Evolutionary conservation across 164 flowering plant species (phyloP).

Genomic region (Magnolia kwangsiensis): DNA sequence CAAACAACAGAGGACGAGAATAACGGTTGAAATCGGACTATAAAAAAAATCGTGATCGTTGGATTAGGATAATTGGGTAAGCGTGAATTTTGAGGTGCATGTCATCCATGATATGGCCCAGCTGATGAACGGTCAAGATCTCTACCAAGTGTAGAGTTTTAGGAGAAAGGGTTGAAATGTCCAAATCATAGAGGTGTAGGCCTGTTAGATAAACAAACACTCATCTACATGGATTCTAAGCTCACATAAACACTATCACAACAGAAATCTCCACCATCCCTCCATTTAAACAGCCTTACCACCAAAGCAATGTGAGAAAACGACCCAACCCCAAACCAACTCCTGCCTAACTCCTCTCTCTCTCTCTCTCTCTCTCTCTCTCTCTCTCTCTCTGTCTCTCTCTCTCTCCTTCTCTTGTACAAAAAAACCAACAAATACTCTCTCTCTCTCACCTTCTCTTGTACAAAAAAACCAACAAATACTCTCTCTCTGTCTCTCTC

Average conservation of each 20-base stretch:
- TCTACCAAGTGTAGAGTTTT: too few species aligned
- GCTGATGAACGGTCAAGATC: too few species aligned
- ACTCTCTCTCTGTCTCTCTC: too few species aligned
- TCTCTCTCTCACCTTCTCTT: not conserved
- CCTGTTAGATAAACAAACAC: not conserved
- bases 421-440: not conserved
- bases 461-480: too few species aligned
- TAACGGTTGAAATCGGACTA: too few species aligned
- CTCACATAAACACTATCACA: not conserved
- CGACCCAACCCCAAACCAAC: not conserved
- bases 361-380: not conserved
- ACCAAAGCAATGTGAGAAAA: constrained; percentile 1
- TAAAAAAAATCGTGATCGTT: too few species aligned
- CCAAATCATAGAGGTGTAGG: not conserved
- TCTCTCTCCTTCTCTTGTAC: constrained; percentile 1
- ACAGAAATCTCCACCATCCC: not conserved
- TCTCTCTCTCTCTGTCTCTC: too few species aligned
- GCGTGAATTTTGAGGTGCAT: too few species aligned
- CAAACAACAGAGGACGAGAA: too few species aligned
- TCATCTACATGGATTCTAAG: not conserved
- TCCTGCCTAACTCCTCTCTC: constrained; percentile 9
- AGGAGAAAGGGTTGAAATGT: too few species aligned
- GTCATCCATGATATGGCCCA: too few species aligned
- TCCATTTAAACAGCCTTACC: constrained; percentile 3
- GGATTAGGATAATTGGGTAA: too few species aligned